Percentiles rank a stretch among this genome's conserved stretches.
phyloP scores from a whole-genome alignment of 768 basidiomycete genomes.

The Suillus decipiens region DNA sequence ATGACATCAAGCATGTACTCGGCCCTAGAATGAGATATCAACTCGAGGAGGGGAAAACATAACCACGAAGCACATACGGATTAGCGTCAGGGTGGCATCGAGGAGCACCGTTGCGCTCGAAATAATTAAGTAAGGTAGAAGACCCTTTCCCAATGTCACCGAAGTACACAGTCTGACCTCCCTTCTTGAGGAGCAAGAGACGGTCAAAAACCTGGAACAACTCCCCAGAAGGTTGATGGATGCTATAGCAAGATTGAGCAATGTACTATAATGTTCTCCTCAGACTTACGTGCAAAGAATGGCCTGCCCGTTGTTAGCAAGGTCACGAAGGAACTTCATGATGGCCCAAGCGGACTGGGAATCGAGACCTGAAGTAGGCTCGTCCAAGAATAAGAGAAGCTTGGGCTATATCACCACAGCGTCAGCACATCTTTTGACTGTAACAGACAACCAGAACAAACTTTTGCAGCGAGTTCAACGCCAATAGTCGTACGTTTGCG shows the following conservation, averaged over 20 bases:
- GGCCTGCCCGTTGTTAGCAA: slow-evolving; percentile 84
- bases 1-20: slow-evolving; percentile 87
- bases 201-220: slow-evolving; percentile 88
- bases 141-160: slow-evolving; percentile 85
- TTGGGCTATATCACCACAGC: slow-evolving; percentile 30
- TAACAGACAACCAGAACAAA: slow-evolving; percentile 60
- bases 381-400: slow-evolving; percentile 34
- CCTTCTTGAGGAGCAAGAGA: slow-evolving; percentile 65
- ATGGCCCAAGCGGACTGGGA: slow-evolving; percentile 78
- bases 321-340: slow-evolving; percentile 77
- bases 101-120: slow-evolving; percentile 67
- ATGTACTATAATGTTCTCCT: not conserved
- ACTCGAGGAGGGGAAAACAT: not conserved
- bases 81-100: slow-evolving; percentile 76
- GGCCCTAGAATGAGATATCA: slow-evolving; percentile 25
- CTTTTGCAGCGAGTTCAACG: slow-evolving; percentile 88
- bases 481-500: slow-evolving; percentile 90
- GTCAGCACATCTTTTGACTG: slow-evolving; percentile 49
- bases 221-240: slow-evolving; percentile 85
- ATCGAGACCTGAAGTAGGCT: slow-evolving; percentile 59
- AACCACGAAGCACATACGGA: slow-evolving; percentile 44
- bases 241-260: slow-evolving; percentile 24
- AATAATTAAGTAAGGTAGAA: slow-evolving; percentile 68
- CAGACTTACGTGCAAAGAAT: slow-evolving; percentile 69
- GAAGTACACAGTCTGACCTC: slow-evolving; percentile 93